phyloP scores from a whole-genome alignment of 2,329 filamentous ascomycete species.

The Talaromyces islandicus region DNA sequence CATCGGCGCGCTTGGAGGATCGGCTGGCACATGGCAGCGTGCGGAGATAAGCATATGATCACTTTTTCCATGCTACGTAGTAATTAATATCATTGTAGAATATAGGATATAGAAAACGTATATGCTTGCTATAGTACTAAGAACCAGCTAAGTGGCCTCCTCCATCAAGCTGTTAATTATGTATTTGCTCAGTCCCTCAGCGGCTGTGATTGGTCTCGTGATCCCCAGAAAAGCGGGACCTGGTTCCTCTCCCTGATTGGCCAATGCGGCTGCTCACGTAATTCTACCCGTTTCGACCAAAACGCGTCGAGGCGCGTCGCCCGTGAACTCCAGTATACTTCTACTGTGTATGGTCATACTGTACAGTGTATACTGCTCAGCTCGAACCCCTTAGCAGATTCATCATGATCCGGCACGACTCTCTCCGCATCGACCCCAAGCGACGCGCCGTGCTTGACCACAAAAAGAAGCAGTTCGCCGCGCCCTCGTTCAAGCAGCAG shows the following conservation, averaged over 20 bases:
- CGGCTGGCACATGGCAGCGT: background rate
- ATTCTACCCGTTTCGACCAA: conserved; percentile 9
- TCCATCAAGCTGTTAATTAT: background rate
- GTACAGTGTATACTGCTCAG: background rate
- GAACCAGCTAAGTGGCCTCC: too few species aligned
- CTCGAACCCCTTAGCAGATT: background rate
- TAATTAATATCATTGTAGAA: too few species aligned
- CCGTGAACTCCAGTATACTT: background rate
- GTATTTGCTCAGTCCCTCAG: background rate
- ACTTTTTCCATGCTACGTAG: too few species aligned
- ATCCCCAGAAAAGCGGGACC: background rate
- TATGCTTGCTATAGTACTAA: too few species aligned
- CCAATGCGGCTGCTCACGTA: conserved; percentile 1
- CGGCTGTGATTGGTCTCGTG: background rate
- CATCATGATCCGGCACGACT: conserved; percentile 41
- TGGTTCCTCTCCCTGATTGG: background rate
- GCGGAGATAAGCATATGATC: background rate
- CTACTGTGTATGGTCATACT: background rate
- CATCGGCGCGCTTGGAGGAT: background rate
- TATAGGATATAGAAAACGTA: too few species aligned
- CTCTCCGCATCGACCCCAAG: conserved; percentile 54
- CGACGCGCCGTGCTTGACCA: conserved; percentile 69
- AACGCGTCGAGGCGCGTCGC: conserved; percentile 7
- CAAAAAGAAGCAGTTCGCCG: conserved; percentile 81
- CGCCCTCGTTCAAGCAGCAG: conserved; percentile 67